Base-by-base conservation (phyloP, 176 grass and related monocot genomes). In the Melocanna baccifera region DNA sequence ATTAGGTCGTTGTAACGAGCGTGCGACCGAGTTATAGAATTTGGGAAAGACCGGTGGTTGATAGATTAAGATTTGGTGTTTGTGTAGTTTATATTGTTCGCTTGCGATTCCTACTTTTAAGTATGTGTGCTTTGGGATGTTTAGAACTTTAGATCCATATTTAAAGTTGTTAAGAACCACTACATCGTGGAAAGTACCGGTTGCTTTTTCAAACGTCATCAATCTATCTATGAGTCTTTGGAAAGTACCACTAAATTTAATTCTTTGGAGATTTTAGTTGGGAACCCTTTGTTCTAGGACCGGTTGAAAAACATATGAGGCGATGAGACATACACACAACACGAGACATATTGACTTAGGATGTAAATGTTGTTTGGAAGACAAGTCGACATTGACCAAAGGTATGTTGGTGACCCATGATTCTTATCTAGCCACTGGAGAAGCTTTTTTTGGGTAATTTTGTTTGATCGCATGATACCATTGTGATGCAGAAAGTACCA, bases 111-210 rank as follows among this genome's bases (percentile, higher is more conserved):
- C 36, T 42, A 34, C 13, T 73, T 70, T 12, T 32, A 30, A 74
- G 4, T 9, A 12, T 59, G 13, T 12, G 34, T 25, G 45, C 23
- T 36, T 39, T 36, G 36, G 86, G 15, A 52, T 73, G 67, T 47
- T 36, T 56, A 58, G 51, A 25, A 13, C 15, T 72, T 72, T 36
- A 26, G 39, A 77, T 43, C n/a, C 26, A 58, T 58, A 56, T 78
- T 75, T 75, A 36, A 46, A 67, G 40, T 75, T 61, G 5, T 45
- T 40, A 51, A 71, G 83, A 72, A 55, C 83, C 78, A 86, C 52
- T 0, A 32, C 52, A 18, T 87, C 81, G 57, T 76, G 26, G 50
- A 71, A 37, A 69, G 55, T n/a, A n/a, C 29, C 20, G 18, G 53
- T 37, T 72, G 14, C 53, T 50, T 76, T 73, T 75, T 56, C 37